A percentile compares a stretch with the other conserved stretches of the same genome.
Evolutionary conservation across 208 protist genomes (phyloP).

Genomic region (Tritrichomonas foetus): DNA sequence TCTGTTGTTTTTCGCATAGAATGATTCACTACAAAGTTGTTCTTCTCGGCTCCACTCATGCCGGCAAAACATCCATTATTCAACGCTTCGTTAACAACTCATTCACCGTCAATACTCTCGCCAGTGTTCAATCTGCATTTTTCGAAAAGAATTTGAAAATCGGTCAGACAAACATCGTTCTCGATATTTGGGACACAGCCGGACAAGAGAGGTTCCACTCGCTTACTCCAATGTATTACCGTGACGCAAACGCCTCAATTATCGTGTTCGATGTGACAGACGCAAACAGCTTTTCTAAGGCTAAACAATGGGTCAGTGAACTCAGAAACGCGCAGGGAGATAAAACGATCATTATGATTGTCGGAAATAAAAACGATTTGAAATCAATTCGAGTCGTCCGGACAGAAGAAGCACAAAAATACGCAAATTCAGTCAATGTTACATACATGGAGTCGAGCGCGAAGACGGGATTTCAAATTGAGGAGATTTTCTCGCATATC

Average conservation of each 20-base stretch:
- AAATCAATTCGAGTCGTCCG: slow-evolving; percentile 7
- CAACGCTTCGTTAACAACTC: neutral
- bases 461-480: neutral
- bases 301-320: slow-evolving; percentile 40
- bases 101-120: neutral
- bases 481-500: neutral
- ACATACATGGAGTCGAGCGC: neutral
- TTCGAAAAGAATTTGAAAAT: slow-evolving; percentile 31
- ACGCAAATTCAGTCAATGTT: neutral
- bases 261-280: slow-evolving; percentile 73
- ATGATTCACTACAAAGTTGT: slow-evolving; percentile 8
- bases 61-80: slow-evolving; percentile 12
- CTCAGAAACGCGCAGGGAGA: neutral
- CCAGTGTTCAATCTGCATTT: neutral
- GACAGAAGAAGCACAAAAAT: neutral
- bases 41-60: neutral
- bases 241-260: slow-evolving; percentile 91
- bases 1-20: too few relatives aligned
- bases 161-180: neutral
- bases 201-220: slow-evolving; percentile 78
- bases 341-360: neutral
- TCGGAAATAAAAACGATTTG: slow-evolving; percentile 16
- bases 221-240: slow-evolving; percentile 80
- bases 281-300: slow-evolving; percentile 50
- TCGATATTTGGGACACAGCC: slow-evolving; percentile 33